Evolutionary conservation across 23 red algal species (phyloP).

Genomic region (Chondrus crispus): DNA sequence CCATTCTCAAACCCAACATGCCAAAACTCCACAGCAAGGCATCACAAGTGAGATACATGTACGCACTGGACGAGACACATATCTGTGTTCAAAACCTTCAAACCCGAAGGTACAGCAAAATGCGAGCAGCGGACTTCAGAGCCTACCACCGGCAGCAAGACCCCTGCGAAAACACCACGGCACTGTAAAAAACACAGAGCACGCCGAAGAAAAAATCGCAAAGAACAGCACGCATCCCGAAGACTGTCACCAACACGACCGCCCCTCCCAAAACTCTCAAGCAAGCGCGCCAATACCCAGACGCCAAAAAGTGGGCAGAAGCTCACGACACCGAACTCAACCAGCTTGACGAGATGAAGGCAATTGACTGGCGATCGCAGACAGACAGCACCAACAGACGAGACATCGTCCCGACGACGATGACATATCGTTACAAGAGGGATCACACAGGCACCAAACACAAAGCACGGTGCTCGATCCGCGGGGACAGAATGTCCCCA

Average conservation of each 20-base stretch:
- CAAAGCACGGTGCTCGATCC: not conserved
- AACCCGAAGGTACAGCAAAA: too few species aligned
- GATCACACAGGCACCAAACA: not conserved
- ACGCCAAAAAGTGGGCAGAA: not conserved
- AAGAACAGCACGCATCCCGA: not conserved
- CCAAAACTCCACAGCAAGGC: too few species aligned
- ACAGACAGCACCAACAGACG: not conserved
- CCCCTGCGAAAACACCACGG: too few species aligned
- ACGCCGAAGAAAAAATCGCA: too few species aligned
- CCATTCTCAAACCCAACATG: too few species aligned
- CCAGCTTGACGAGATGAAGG: not conserved
- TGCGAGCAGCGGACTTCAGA: too few species aligned
- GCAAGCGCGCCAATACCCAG: not conserved
- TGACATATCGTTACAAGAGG: not conserved
- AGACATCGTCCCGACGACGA: not conserved
- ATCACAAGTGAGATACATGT: too few species aligned
- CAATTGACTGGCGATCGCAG: not conserved
- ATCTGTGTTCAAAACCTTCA: too few species aligned
- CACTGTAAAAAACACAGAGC: too few species aligned
- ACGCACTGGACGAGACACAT: too few species aligned
- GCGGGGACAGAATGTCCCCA: not conserved
- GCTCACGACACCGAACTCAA: not conserved
- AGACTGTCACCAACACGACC: too few species aligned
- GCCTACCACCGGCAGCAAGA: not conserved
- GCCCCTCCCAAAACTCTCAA: not conserved